Conservation (phyloP, 768 basidiomycete genomes). For the Suillus clintonianus region DNA sequence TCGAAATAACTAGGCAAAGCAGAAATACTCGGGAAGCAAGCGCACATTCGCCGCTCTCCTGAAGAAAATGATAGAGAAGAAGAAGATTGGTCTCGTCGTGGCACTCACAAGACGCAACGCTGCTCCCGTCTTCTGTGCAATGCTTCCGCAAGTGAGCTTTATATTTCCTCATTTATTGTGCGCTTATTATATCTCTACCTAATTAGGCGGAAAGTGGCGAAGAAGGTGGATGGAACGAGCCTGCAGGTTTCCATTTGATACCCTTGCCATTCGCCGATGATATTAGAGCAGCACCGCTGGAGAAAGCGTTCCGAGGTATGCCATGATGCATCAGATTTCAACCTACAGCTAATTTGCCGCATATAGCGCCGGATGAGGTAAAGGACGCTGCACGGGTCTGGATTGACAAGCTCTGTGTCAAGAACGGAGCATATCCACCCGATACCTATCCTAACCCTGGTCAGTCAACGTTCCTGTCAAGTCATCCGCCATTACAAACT, state of each 20-base stretch:
- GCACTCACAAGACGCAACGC: conserved; percentile 69
- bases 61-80: conserved; percentile 76
- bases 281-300: conserved; percentile 76
- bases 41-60: conserved; percentile 89
- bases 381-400: conserved; percentile 68
- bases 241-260: conserved; percentile 91
- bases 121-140: conserved; percentile 76
- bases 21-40: conserved; percentile 88
- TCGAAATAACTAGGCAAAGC: background rate
- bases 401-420: conserved; percentile 78
- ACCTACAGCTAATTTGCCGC: conserved; percentile 7
- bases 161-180: background rate
- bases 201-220: conserved; percentile 68
- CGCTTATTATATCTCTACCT: background rate
- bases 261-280: conserved; percentile 96
- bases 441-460: conserved; percentile 92
- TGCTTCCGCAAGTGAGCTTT: conserved; percentile 79
- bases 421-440: conserved; percentile 81
- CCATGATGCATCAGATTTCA: background rate
- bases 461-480: conserved; percentile 36
- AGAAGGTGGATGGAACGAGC: conserved; percentile 74
- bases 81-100: conserved; percentile 80
- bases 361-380: conserved; percentile 65
- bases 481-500: background rate
- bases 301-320: conserved; percentile 64